Evolutionary conservation across 2,329 filamentous ascomycete genomes (phyloP).

Genomic region (Neonectria coccinea): DNA sequence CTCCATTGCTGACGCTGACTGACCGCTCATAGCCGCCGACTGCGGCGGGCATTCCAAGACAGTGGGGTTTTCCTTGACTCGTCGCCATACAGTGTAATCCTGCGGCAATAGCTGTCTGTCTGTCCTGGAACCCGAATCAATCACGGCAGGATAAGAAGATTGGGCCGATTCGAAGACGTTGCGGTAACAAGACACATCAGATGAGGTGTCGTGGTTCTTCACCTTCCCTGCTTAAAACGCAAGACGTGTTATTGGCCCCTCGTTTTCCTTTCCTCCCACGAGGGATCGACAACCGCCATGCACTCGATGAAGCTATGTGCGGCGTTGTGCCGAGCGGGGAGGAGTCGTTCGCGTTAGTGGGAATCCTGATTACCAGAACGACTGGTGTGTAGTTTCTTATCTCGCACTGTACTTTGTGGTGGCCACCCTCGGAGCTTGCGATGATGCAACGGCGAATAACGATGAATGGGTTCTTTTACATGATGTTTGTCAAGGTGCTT

Average conservation of each 20-base stretch:
- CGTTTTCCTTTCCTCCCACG: constrained; percentile 7
- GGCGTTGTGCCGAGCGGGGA: constrained; percentile 11
- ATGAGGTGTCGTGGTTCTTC: constrained; percentile 19
- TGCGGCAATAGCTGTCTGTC: background rate
- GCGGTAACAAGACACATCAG: constrained; percentile 11
- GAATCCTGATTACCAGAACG: background rate
- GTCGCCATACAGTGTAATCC: constrained; percentile 16
- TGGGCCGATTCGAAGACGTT: constrained; percentile 1
- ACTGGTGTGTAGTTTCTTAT: background rate
- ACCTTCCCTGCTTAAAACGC: constrained; percentile 19
- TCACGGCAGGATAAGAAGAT: background rate
- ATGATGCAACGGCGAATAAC: background rate
- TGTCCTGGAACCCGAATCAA: background rate
- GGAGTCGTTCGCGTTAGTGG: constrained; percentile 42
- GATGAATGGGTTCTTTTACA: background rate
- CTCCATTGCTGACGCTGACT: background rate
- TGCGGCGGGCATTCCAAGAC: background rate
- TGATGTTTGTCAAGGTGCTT: no score
- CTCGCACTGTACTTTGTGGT: constrained; percentile 23
- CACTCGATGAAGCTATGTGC: constrained; percentile 39
- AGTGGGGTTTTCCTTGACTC: constrained; percentile 32
- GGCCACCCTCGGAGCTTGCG: background rate
- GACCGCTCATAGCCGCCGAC: background rate
- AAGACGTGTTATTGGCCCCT: constrained; percentile 17
- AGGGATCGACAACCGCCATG: constrained; percentile 33